Percentiles rank a stretch among this genome's conserved stretches.
Evolutionary conservation across 176 grass and related monocot genomes (phyloP).

Genomic region (Oryza rufipogon): DNA sequence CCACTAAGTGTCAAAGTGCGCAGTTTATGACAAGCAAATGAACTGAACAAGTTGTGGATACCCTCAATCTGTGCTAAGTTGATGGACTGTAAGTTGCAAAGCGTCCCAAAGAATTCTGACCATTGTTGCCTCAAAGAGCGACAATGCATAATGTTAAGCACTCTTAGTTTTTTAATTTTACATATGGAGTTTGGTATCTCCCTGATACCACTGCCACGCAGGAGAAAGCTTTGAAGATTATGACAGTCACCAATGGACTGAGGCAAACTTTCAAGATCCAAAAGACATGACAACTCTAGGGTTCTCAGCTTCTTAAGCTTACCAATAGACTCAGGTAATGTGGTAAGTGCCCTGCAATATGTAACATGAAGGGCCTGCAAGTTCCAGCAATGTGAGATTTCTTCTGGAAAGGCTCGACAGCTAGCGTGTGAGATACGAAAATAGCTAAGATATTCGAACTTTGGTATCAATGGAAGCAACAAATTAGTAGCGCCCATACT

Average conservation of each 20-base stretch:
- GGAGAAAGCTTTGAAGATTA: not conserved
- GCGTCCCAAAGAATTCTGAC: no score
- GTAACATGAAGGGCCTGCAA: slow-evolving; percentile 7
- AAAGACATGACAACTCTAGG: not conserved
- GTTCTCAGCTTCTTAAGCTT: slow-evolving; percentile 33
- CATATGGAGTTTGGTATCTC: no score
- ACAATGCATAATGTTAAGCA: no score
- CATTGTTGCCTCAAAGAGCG: no score
- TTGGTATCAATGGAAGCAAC: not conserved
- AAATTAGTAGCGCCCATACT: no score
- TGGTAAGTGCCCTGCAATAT: not conserved
- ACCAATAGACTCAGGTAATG: not conserved
- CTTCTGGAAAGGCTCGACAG: not conserved
- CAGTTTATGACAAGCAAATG: no score
- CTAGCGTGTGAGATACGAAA: not conserved
- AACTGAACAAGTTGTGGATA: no score
- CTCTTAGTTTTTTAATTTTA: no score
- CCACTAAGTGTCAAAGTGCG: no score
- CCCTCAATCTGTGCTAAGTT: no score
- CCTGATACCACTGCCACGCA: no score
- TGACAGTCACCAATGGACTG: slow-evolving; percentile 14
- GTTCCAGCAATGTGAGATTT: not conserved
- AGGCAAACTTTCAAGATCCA: not conserved
- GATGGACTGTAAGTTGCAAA: no score
- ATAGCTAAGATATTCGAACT: slow-evolving; percentile 15